Percentiles rank a stretch among this genome's conserved stretches.
Evolutionary conservation across 345 rosid species (phyloP).

Genomic region (Mercurialis annua): DNA sequence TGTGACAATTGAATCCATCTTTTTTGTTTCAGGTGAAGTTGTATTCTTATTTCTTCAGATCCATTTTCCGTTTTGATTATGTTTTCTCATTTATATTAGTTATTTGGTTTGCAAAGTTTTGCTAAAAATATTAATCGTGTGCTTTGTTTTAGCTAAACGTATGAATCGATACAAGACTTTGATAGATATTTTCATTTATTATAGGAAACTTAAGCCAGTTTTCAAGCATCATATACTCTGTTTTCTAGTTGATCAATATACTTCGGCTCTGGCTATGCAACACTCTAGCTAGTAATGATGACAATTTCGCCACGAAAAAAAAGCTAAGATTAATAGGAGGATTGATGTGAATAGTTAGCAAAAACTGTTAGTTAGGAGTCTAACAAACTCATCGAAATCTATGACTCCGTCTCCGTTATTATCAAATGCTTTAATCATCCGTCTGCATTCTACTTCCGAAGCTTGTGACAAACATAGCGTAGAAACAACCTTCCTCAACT

Average conservation of each 20-base stretch:
- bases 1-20: too few relatives aligned
- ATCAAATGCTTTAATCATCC: constrained; percentile 43
- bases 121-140: not conserved
- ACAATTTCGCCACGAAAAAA: not conserved
- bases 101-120: not conserved
- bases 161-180: too few relatives aligned
- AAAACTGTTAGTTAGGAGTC: constrained; percentile 44
- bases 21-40: too few relatives aligned
- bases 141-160: too few relatives aligned
- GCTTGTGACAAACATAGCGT: constrained; percentile 35
- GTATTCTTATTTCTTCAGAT: not conserved
- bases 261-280: too few relatives aligned
- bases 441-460: constrained; percentile 50
- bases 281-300: not conserved
- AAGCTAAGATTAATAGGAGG: too few relatives aligned
- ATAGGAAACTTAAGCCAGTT: not conserved
- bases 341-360: too few relatives aligned
- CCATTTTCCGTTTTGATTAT: not conserved
- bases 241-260: too few relatives aligned
- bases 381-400: constrained; percentile 13
- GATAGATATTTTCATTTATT: too few relatives aligned
- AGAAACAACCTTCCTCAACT: constrained; percentile 39
- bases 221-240: not conserved
- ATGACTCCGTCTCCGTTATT: constrained; percentile 3
- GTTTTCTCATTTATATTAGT: not conserved